A percentile compares a stretch with the other conserved stretches of the same genome.
Conservation (phyloP, 148 eudicot genomes). For the Dianthus caryophyllus region DNA sequence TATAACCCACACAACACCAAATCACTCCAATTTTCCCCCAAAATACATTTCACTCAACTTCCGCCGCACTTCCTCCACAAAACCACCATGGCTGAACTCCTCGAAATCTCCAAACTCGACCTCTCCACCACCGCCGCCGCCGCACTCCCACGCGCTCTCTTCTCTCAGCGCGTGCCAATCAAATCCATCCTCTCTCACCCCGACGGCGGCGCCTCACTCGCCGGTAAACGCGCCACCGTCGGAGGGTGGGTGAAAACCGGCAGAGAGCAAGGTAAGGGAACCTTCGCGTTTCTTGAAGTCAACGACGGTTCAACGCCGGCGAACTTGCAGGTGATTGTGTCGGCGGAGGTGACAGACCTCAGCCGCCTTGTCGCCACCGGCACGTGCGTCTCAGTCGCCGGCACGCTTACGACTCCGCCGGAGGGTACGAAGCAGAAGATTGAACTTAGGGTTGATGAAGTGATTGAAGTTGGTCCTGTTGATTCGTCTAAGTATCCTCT, state of each 20-base stretch:
- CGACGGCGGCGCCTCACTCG: slow-evolving; percentile 68
- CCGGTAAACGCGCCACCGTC: slow-evolving; percentile 52
- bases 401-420: slow-evolving; percentile 55
- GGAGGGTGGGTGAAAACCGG: slow-evolving; percentile 97
- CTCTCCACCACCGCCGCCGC: slow-evolving; percentile 19
- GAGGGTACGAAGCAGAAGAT: slow-evolving; percentile 57
- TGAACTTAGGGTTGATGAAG: slow-evolving; percentile 51
- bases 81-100: no score
- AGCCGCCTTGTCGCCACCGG: slow-evolving; percentile 48
- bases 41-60: no score
- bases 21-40: no score
- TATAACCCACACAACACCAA: no score
- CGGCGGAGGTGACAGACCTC: slow-evolving; percentile 35
- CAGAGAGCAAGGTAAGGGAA: slow-evolving; percentile 63
- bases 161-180: slow-evolving; percentile 69
- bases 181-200: slow-evolving; percentile 44
- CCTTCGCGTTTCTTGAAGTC: slow-evolving; percentile 73
- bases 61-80: no score
- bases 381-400: slow-evolving; percentile 53
- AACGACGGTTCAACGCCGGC: slow-evolving; percentile 78
- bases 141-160: slow-evolving; percentile 31
- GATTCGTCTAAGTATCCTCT: slow-evolving; percentile 75
- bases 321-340: slow-evolving; percentile 70
- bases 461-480: slow-evolving; percentile 50
- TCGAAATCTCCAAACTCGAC: slow-evolving; percentile 24